phyloP scores from a whole-genome alignment of 352 stramenopile species.

The Blastocystis sp. region DNA sequence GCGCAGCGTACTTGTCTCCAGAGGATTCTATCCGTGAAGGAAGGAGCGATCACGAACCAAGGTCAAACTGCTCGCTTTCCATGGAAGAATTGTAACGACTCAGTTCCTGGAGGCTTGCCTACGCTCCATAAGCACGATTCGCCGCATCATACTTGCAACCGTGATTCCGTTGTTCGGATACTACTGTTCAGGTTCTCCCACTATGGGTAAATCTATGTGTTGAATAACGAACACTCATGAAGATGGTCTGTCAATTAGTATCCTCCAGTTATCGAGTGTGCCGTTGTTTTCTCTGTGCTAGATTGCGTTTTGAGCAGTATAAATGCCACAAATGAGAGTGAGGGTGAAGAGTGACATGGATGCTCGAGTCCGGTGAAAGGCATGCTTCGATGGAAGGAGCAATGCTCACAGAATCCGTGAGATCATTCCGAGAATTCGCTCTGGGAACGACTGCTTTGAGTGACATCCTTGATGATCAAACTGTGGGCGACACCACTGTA shows the following conservation, averaged over 20 bases:
- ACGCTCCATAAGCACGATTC: neutral
- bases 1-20: neutral
- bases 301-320: too few species aligned
- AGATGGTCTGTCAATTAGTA: too few species aligned
- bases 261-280: too few species aligned
- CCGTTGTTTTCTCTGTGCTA: too few species aligned
- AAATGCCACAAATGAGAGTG: too few species aligned
- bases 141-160: neutral
- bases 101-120: slow-evolving; percentile 4
- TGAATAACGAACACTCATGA: too few species aligned
- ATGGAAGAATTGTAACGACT: neutral
- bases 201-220: neutral
- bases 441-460: neutral
- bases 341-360: too few species aligned
- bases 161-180: slow-evolving; percentile 7
- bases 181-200: slow-evolving; percentile 10
- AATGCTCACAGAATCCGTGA: too few species aligned
- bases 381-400: too few species aligned
- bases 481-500: neutral
- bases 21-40: slow-evolving; percentile 1
- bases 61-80: neutral
- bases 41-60: neutral
- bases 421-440: too few species aligned
- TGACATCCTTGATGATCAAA: slow-evolving; percentile 3
- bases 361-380: too few species aligned